Base-by-base conservation (phyloP, 1,284 basidiomycete species). In the Puccinia coronata region DNA sequence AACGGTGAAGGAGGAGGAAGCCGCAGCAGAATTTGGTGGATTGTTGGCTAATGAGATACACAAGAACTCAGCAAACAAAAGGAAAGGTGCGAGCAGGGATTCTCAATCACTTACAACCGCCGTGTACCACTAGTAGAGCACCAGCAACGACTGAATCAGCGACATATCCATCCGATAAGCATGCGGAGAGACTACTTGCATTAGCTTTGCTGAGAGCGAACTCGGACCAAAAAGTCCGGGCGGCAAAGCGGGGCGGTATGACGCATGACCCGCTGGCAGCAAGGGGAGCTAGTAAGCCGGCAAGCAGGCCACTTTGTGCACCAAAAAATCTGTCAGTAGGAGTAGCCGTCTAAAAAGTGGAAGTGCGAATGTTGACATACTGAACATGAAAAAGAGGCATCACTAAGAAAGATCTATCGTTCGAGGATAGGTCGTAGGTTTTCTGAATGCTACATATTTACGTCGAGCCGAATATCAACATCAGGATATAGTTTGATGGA, bases 381-480 rank as follows among this genome's bases (percentile, higher is more conserved):
- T 90, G 90, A 25, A 91, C 90, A 83, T 91, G 91, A 87, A 91
- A 91, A 43, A 91, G 88, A 39, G 91, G 91, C 91, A 91, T 91
- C 87, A 91, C 91, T 39, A 89, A 85, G 83, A 87, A 88, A 14
- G 87, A 87, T n/a, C 87, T 84, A 83, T 88, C 88, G 2, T 61
- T 34, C 0, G 85, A 83, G 11, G 86, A 86, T n/a, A 91, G 87
- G 65, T 88, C 87, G 88, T 91, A 91, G 20, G 89, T 90, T 31
- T 88, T 86, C 41, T 89, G 86, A 47, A 91, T 89, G 70, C 79
- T 81, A 36, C 1, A 63, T n/a, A n/a, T n/a, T n/a, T n/a, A n/a
- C 28, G 53, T 14, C 2, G 41, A 77, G 61, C n/a, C 23, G 36
- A 23, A 63, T 63, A 16, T 57, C 23, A 53, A 20, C 16, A 63